These are phyloP conservation scores for Hortaea werneckii DNA, from an alignment of 2,329 filamentous ascomycete species.

Conservation along the genomic window DNA sequence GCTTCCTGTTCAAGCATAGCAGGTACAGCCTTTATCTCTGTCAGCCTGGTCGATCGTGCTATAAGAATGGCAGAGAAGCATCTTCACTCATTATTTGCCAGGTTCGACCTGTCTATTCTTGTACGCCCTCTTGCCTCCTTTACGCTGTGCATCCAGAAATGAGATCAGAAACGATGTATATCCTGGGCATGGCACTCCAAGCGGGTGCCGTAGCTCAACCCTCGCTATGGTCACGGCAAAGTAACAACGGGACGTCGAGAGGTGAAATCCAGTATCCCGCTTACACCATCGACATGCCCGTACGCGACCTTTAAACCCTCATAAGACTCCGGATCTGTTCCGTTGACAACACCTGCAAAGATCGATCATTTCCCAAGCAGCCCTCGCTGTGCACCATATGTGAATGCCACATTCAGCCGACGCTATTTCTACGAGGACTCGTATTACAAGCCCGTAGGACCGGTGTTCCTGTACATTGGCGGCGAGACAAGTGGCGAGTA, in stretches of 20 bases:
- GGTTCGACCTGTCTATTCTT: too few relatives aligned
- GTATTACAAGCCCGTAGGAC: conserved; percentile 65
- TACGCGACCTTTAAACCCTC: not conserved
- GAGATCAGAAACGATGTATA: too few relatives aligned
- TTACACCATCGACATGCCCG: conserved; percentile 2
- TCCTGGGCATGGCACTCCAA: too few relatives aligned
- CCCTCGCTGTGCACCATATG: conserved; percentile 64
- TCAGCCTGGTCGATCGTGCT: too few relatives aligned
- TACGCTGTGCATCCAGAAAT: too few relatives aligned
- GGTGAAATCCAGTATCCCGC: not conserved
- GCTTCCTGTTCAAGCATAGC: too few relatives aligned
- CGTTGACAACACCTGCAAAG: conserved; percentile 2
- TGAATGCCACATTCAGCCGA: conserved; percentile 54
- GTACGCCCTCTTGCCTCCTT: too few relatives aligned
- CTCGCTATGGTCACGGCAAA: not conserved
- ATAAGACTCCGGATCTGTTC: not conserved
- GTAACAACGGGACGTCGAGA: not conserved
- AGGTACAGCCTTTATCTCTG: too few relatives aligned
- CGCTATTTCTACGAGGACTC: conserved; percentile 75
- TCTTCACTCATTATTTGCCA: too few relatives aligned
- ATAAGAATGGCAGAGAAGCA: too few relatives aligned
- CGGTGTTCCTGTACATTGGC: conserved; percentile 64
- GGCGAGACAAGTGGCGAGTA: conserved; percentile 57
- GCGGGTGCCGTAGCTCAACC: too few relatives aligned
- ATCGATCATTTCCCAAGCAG: conserved; percentile 80